These are phyloP conservation scores for Pythium dissimile DNA, from an alignment of 352 stramenopile genomes.

Conservation along the genomic window DNA sequence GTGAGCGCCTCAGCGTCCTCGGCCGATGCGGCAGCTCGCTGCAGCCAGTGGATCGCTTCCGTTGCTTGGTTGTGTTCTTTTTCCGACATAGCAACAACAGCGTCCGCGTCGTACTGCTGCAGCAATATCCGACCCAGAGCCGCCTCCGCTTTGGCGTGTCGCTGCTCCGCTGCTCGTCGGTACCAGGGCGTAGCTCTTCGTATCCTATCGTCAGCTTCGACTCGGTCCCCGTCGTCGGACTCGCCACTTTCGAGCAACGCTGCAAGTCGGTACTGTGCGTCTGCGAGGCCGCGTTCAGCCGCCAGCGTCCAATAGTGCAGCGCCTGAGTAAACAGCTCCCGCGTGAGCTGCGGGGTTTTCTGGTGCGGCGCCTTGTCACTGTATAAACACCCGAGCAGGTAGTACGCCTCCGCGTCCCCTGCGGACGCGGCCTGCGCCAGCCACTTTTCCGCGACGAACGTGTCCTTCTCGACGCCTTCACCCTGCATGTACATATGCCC, in stretches of 20 bases:
- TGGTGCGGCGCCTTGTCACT: slow-evolving; percentile 40
- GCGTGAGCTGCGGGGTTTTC: slow-evolving; percentile 27
- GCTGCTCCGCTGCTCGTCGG: slow-evolving; percentile 44
- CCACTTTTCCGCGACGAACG: slow-evolving; percentile 52
- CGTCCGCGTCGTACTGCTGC: slow-evolving; percentile 13
- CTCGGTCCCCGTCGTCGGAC: slow-evolving; percentile 4
- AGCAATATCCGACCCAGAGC: slow-evolving; percentile 47
- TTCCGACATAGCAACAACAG: not conserved
- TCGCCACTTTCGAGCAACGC: slow-evolving; percentile 34
- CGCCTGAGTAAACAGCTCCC: slow-evolving; percentile 35
- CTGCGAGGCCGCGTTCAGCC: slow-evolving; percentile 44
- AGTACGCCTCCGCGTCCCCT: slow-evolving; percentile 43
- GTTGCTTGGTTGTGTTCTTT: slow-evolving; percentile 27
- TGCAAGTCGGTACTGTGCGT: slow-evolving; percentile 58
- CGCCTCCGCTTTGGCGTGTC: slow-evolving; percentile 43
- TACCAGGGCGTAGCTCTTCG: slow-evolving; percentile 43
- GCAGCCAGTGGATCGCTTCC: slow-evolving; percentile 66
- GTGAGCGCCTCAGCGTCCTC: slow-evolving; percentile 44
- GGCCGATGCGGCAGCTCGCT: slow-evolving; percentile 38
- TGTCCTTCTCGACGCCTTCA: slow-evolving; percentile 43
- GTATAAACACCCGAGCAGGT: slow-evolving; percentile 51
- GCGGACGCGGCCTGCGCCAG: slow-evolving; percentile 32
- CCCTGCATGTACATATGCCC: slow-evolving; percentile 57
- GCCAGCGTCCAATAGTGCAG: slow-evolving; percentile 41
- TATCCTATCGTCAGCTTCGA: slow-evolving; percentile 9